Evolutionary conservation across 1,139 yeast genomes (phyloP).

Genomic region (Trichomonascaceae sp.): DNA sequence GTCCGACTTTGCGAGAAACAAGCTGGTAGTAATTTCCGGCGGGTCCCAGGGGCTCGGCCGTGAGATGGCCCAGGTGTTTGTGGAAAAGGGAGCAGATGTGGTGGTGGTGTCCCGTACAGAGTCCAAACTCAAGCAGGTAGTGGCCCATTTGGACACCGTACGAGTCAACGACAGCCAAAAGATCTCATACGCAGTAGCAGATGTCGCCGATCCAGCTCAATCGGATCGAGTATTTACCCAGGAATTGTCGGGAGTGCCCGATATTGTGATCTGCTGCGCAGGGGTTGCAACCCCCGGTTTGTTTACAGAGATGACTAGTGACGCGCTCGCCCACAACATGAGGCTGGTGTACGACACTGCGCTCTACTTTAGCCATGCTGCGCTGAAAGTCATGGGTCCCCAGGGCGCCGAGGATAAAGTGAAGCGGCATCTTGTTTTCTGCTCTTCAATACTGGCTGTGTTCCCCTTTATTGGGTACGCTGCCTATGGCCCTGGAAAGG

Average conservation of each 20-base stretch:
- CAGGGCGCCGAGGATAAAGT: conserved; percentile 4
- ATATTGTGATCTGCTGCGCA: conserved; percentile 72
- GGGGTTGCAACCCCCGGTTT: conserved; percentile 77
- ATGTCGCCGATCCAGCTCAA: conserved; percentile 44
- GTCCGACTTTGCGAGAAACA: no score
- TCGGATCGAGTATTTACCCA: conserved; percentile 34
- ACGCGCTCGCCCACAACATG: conserved; percentile 49
- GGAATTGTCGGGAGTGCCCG: conserved; percentile 34
- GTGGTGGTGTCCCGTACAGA: conserved; percentile 67
- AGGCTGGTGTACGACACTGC: conserved; percentile 63
- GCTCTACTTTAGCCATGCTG: conserved; percentile 52
- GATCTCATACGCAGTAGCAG: conserved; percentile 44
- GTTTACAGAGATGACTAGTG: conserved; percentile 50
- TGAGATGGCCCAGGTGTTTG: conserved; percentile 54
- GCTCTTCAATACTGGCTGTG: conserved; percentile 72
- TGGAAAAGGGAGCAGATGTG: conserved; percentile 46
- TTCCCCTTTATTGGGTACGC: conserved; percentile 86
- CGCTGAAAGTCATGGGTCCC: conserved; percentile 31
- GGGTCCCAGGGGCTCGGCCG: conserved; percentile 94
- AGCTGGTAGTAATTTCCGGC: conserved; percentile 74
- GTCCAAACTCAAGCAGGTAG: conserved; percentile 39
- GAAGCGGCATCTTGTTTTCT: conserved; percentile 50
- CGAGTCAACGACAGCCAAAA: conserved; percentile 21
- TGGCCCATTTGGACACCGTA: conserved; percentile 27
- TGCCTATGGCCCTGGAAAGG: conserved; percentile 82